Percentiles rank a stretch among this genome's conserved stretches.
These are phyloP conservation scores for Setaria viridis DNA, from an alignment of 202 grass and related monocot species.

Conservation along the genomic window DNA sequence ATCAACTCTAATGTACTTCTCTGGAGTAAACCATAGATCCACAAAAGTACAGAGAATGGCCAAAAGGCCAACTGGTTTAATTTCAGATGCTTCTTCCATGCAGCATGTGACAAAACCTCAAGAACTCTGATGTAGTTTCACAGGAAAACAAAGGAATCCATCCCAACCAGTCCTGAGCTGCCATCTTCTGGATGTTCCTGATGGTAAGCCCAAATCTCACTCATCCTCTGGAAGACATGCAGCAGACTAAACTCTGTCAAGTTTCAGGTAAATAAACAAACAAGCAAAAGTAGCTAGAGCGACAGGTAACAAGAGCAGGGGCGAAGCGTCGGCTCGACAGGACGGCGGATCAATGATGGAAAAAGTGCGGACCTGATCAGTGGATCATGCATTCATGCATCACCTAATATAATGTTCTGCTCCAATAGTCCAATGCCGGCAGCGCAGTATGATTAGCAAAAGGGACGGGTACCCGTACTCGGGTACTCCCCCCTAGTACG, in stretches of 20 bases:
- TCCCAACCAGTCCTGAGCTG: neutral
- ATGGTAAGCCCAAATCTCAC: neutral
- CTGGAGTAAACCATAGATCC: neutral
- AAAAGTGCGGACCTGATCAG: neutral
- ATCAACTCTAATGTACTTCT: neutral
- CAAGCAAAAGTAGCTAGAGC: neutral
- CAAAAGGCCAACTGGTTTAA: neutral
- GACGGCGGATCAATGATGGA: slow-evolving; percentile 2
- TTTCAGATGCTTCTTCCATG: neutral
- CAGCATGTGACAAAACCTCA: neutral
- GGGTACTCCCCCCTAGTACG: neutral
- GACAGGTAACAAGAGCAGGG: neutral
- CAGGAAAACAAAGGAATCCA: neutral
- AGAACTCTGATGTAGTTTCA: neutral
- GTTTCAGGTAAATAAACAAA: neutral
- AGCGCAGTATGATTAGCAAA: neutral
- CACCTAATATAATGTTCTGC: neutral
- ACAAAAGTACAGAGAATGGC: neutral
- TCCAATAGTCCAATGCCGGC: neutral
- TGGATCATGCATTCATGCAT: neutral
- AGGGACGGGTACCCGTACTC: neutral
- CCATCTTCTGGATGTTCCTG: neutral
- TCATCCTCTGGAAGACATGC: neutral
- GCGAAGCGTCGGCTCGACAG: neutral
- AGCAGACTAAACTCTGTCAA: neutral